Base-by-base conservation (phyloP, 2,329 filamentous ascomycete genomes). In the Biscogniauxia marginata region DNA sequence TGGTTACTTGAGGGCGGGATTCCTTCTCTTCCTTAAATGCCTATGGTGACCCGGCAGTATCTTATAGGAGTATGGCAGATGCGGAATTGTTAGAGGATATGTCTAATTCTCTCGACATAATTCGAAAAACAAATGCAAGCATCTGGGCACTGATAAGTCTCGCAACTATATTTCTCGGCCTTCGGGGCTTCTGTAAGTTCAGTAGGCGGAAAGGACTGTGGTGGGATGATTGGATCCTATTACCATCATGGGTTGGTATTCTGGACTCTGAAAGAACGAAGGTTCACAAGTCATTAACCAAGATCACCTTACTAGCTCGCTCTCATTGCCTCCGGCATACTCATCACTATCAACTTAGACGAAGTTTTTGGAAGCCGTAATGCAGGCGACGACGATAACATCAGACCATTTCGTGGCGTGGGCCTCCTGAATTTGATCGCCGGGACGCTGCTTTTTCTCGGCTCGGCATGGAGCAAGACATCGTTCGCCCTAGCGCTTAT, bases 381-480 rank as follows among this genome's bases (percentile, higher is more conserved):
- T 23, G 21, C n/a, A 49, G n/a, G n/a, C 7, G 57, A 59, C 20
- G 61, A 65, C 45, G 30, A 54, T n/a, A 57, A 59, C 49, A 58
- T 58, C 16, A 60, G 65, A 46, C 51, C 30, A 13, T 34, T 34
- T 6, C 30, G 30, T 7, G 56, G 9, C 3, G 53, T 69, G 13
- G 60, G 57, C 20, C 54, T 67, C 30, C 23, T 65, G 24, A 62
- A 61, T 47, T 65, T 67, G 57, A 49, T 65, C 25, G 54, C 67
- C 19, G 59, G 65, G 49, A 66, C 67, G 20, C 56, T 69, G 43
- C 67, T 70, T 19, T 65, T 75, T 44, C 53, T 73, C 20, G 66
- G 68, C 4, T 64, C 73, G 34, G 66, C 68, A 13, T 74, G 68
- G 70, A 73, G 71, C 57, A 76, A 76, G 57, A 74, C 73, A 0